Base-by-base conservation (phyloP, 2,329 filamentous ascomycete species). In the Colletotrichum euphorbiae region DNA sequence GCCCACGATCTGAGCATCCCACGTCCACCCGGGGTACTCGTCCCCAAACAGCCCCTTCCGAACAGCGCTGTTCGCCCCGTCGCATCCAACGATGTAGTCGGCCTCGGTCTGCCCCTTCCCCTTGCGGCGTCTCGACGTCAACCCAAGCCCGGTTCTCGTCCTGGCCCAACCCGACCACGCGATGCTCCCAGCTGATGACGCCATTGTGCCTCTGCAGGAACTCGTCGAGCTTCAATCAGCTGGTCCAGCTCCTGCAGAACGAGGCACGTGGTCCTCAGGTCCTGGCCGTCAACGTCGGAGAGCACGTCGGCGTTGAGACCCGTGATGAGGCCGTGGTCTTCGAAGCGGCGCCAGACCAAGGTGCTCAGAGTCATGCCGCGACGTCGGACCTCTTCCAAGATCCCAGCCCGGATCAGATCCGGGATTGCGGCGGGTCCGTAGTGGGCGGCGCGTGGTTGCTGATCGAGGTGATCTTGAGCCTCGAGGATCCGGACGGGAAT, bases 1-100 rank as follows among this genome's bases (percentile, higher is more conserved):
- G 88, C 87, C 87, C 15, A 90, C 82, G 65, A 90, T 88, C 73
- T 89, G 86, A 66, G 81, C 80, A 60, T 88, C 82, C 81, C 87
- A 85, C 0, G 88, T 90, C 71, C 85, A 85, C 0, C 87, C 88
- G 0, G 87, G 87, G 69, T 85, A 90, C 33, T 85, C 81, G n/a
- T 81, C 76, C 3, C 85, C 85, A 73, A 88, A 88, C 5, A 88
- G 71, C 1, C 79, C 79, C 69, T 79, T 81, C 36, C 86, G 76
- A 5, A 88, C 80, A 45, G 74, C 74, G 61, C 83, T 85, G 36
- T 80, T 82, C 0, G 83, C 84, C 0, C 86, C 87, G 72, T 89
- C 87, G 68, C 86, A 88, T 0, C 87, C 87, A 12, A 87, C 75
- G 0, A 89, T 71, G 73, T 88, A 89, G 72, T 88, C 86, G 7